phyloP scores from a whole-genome alignment of 208 protist species.

The Trypanosomatidae sp. region DNA sequence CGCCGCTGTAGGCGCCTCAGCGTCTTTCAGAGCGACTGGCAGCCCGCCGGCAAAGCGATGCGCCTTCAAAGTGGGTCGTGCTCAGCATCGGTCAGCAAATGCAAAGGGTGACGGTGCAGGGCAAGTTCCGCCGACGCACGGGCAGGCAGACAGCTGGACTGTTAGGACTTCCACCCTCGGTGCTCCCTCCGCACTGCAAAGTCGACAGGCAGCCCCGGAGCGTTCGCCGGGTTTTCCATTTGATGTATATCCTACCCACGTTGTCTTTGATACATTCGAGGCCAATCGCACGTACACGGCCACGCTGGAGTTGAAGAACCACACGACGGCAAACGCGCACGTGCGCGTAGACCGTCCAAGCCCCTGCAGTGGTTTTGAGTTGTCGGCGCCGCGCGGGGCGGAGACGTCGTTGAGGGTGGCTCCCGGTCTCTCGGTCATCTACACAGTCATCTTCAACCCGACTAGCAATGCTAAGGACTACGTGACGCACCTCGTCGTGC shows the following conservation, averaged over 20 bases:
- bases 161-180: neutral
- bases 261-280: conserved; percentile 82
- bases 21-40: conserved; percentile 1
- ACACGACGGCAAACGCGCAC: conserved; percentile 66
- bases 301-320: conserved; percentile 83
- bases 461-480: conserved; percentile 79
- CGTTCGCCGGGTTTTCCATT: conserved; percentile 50
- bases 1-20: conserved; percentile 2
- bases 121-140: neutral
- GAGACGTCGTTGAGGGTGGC: conserved; percentile 81
- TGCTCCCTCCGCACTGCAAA: neutral
- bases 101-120: neutral
- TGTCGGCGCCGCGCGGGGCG: conserved; percentile 56
- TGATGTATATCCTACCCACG: conserved; percentile 71
- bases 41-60: neutral
- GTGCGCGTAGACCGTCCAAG: conserved; percentile 81
- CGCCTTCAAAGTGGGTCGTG: neutral
- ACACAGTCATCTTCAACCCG: conserved; percentile 84
- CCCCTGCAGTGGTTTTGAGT: conserved; percentile 60
- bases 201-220: neutral
- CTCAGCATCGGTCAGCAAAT: neutral
- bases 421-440: conserved; percentile 87
- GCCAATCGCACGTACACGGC: conserved; percentile 75
- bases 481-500: conserved; percentile 73
- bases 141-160: neutral